These are phyloP conservation scores for Saccharata proteae DNA, from an alignment of 2,329 filamentous ascomycete genomes.

Conservation along the genomic window DNA sequence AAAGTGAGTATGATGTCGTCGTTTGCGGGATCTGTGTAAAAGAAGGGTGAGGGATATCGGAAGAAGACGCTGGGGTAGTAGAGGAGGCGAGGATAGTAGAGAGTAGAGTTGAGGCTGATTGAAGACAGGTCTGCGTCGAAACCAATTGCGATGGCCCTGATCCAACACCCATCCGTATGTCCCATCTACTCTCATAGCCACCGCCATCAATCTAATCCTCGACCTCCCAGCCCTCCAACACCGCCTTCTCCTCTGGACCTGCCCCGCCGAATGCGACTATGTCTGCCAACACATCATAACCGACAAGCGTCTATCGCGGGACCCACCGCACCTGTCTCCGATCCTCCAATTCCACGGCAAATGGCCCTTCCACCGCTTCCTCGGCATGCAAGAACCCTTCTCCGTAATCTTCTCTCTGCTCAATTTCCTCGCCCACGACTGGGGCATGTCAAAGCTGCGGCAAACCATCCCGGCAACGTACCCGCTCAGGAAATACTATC, in stretches of 20 bases:
- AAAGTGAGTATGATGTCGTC: constrained; percentile 43
- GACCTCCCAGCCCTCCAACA: constrained; percentile 61
- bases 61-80: constrained; percentile 2
- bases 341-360: constrained; percentile 95
- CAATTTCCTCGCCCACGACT: constrained; percentile 77
- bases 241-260: constrained; percentile 83
- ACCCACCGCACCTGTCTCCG: constrained; percentile 50
- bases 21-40: background rate
- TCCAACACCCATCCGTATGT: constrained; percentile 57
- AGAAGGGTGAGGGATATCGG: background rate
- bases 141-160: constrained; percentile 65
- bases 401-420: constrained; percentile 86
- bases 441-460: constrained; percentile 61
- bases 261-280: constrained; percentile 92
- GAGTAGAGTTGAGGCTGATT: constrained; percentile 6
- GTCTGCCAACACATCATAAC: constrained; percentile 93
- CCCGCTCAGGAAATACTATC: constrained; percentile 67
- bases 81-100: constrained; percentile 11
- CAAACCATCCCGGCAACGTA: constrained; percentile 60
- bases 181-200: constrained; percentile 8
- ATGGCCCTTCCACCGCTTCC: constrained; percentile 87
- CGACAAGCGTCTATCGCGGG: constrained; percentile 50
- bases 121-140: constrained; percentile 61
- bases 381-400: constrained; percentile 91
- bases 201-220: constrained; percentile 9